Evolutionary conservation across 1,284 basidiomycete genomes (phyloP), one percentile per base, ranked within the genome.

Genomic region (Nidula niveotomentosa): DNA sequence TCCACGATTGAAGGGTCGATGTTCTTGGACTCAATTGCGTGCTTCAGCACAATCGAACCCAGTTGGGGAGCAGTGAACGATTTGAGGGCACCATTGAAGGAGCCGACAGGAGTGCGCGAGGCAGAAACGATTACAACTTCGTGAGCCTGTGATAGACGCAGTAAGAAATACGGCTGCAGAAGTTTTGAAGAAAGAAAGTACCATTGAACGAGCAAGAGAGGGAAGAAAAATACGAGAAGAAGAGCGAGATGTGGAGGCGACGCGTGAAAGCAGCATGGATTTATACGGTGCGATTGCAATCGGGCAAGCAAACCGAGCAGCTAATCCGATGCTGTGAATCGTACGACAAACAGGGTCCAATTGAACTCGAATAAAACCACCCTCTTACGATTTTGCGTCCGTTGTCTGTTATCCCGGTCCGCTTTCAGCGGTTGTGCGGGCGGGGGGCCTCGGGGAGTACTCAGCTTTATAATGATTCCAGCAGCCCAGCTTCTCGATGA

Each of bases 111-210:
- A 7, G 97, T 99, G 63, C 97, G 89, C 54, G 92, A 88, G 36
- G 95, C 96, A 62, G 93, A 88, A 68, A 98, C 90, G 77, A 99
- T 97, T 78, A 93, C 96, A 64, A 92, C 93, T 85, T 95, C 86
- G 77, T 88, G 84, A 65, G 68, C 70, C 76, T 13, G 71, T 51
- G 65, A 70, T 57, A 60, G 46, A 49, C 52, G 45, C 36, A 49
- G 59, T 52, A 59, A 33, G 48, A 10, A 23, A 23, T 23, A 23
- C 23, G 4, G 57, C 49, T 36, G 36, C 6, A 47, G 36, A 23
- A 3, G 10, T 9, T 13, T 15, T 49, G 48, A 30, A 12, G 50
- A 8, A 53, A 49, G 17, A 15, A 45, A 48, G 15, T 53, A 83
- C 83, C 82, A 85, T 84, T 51, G 76, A 60, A 59, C 75, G 72